These are phyloP conservation scores for Artemisia tridentata DNA, from an alignment of 129 eudicot genomes.

Conservation along the genomic window DNA sequence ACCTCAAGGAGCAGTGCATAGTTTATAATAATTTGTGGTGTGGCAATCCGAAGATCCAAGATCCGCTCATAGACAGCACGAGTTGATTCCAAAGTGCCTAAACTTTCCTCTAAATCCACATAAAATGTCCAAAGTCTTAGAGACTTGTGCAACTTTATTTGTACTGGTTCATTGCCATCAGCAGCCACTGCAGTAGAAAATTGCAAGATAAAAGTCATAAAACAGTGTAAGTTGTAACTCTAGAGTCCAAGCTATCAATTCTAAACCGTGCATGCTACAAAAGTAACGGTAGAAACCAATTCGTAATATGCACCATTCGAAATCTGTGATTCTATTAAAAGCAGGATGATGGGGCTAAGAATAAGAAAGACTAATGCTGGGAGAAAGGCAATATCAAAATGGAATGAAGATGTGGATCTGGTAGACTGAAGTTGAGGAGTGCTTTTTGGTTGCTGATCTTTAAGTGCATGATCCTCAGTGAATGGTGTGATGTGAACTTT, in stretches of 20 bases:
- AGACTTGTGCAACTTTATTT: constrained; percentile 84
- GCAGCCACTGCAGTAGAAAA: constrained; percentile 72
- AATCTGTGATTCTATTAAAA: too few relatives aligned
- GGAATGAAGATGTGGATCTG: too few relatives aligned
- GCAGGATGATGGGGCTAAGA: too few relatives aligned
- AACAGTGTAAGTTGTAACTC: constrained; percentile 7
- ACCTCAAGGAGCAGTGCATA: constrained; percentile 92
- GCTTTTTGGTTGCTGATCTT: too few relatives aligned
- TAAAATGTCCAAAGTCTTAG: constrained; percentile 87
- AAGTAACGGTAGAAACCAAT: not conserved
- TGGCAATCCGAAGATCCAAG: constrained; percentile 59
- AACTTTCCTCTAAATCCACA: constrained; percentile 18
- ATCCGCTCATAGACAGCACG: too few relatives aligned
- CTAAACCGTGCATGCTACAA: not conserved
- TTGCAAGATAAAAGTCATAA: not conserved
- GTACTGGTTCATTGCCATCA: constrained; percentile 96
- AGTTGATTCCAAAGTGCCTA: too few relatives aligned
- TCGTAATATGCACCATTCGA: not conserved
- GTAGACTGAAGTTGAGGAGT: too few relatives aligned
- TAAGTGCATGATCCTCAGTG: too few relatives aligned
- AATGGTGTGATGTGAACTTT: too few relatives aligned
- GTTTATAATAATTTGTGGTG: constrained; percentile 91
- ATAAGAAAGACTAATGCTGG: too few relatives aligned
- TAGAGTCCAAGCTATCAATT: not conserved
- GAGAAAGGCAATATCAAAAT: too few relatives aligned